Base-by-base conservation (phyloP, 2,329 filamentous ascomycete species). In the Diaporthe batatas region DNA sequence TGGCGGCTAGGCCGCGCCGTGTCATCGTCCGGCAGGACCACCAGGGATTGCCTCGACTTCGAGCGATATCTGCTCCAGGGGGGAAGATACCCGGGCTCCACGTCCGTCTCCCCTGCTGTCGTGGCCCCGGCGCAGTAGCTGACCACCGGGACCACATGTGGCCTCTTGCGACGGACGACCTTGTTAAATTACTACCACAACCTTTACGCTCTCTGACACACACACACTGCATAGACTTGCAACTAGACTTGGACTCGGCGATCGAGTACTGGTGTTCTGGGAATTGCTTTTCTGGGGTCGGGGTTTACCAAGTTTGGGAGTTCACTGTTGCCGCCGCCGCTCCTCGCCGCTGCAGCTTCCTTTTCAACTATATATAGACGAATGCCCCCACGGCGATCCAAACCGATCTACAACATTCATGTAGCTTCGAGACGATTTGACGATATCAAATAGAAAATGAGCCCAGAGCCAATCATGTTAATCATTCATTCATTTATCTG, bases 31-130 rank as follows among this genome's bases (percentile, higher is more conserved):
- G 78, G 62, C 76, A 77, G 70, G 49, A 77, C 76, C 39, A 81
- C 81, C 23, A 81, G 83, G 73, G 82, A 81, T 75, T 83, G 80
- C 42, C 73, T 78, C 23, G 81, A 80, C 8, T 82, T 86, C 74
- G 84, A 86, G 78, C 78, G 80, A 32, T 86, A 83, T 68, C 75
- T 86, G 11, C 79, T 85, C 23, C 74, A 76, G n/a, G 81, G 82
- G 3, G 83, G 83, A 3, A 72, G 78, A 8, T 86, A 85, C 69
- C 81, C 81, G 2, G 77, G 74, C 58, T 59, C 78, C 47, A 25
- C 51, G 44, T 65, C 67, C 42, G 55, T 53, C 14, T 53, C 71
- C 36, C 59, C 71, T 23, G 68, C 73, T 71, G 59, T 68, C 65
- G 73, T 72, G 57, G 73, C 69, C 36, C 62, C 68, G 8, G 73